Evolutionary conservation across 257 asterid genomes (phyloP), one percentile per base, ranked within the genome.

Genomic region (Linderniella brevidens): DNA sequence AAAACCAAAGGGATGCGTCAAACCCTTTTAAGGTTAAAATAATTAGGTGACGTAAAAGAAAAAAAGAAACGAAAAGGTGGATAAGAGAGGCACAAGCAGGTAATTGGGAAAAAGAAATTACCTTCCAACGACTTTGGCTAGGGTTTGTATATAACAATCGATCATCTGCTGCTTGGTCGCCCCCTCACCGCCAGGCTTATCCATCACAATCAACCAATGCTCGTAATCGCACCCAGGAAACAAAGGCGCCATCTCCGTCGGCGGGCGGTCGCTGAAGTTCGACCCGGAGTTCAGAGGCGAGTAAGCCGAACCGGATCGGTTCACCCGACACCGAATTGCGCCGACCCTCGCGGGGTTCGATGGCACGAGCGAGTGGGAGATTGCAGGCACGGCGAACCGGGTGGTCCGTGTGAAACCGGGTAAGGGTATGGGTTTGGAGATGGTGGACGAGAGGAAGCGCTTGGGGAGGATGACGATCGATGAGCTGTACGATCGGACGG

Each of bases 141-240:
- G 75, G 59, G 93, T 87, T 64, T 83, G 67, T 11, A 87, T 53
- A 43, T 83, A 87, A 49, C 97, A 87, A 63, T 87, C 86, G 39
- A 83, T 83, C 92, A 87, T 87, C 63, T 83, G 93, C 70, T 87
- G 78, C 51, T 87, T 87, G 15, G 67, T 68, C 35, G 97, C 92
- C 44, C 92, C 92, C 71, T 87, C 97, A 5, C 97, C 97, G 2
- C 95, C 97, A 10, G 95, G 97, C 70, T 83, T 80, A 57, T 88
- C 97, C 92, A 87, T 83, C 53, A 87, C 95, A 16, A 88, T 83
- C 11, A 88, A 93, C 97, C 95, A 87, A 63, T 83, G 97, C 69
- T 88, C 92, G 29, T 88, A 88, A 52, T 88, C 97, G 58, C 97
- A 84, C 0, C 95, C 97, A 0, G 95, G 97, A 55, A 84, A 84